These are phyloP conservation scores for Colletotrichum sp. DNA, from an alignment of 2,329 filamentous ascomycete genomes.

Conservation along the genomic window DNA sequence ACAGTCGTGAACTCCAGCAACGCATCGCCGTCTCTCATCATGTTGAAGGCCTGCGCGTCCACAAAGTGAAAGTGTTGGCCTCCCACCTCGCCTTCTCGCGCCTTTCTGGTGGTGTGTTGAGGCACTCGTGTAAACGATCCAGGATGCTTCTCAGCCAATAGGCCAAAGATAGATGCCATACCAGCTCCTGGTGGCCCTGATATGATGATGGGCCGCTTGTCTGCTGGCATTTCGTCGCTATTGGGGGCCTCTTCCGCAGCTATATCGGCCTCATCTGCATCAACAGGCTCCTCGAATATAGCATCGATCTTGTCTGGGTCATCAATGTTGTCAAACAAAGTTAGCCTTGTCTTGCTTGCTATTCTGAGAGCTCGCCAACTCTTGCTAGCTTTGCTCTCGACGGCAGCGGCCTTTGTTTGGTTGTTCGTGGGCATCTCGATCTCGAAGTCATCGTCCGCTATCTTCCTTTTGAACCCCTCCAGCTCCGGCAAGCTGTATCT, in stretches of 20 bases:
- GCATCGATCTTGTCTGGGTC: conserved; percentile 73
- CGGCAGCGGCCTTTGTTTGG: conserved; percentile 57
- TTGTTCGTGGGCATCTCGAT: conserved; percentile 78
- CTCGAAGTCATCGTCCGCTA: conserved; percentile 83
- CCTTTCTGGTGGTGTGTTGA: conserved; percentile 58
- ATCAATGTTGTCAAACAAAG: conserved; percentile 86
- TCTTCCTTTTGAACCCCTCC: conserved; percentile 72
- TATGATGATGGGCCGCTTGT: conserved; percentile 66
- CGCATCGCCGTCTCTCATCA: conserved; percentile 63
- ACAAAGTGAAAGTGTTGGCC: conserved; percentile 63
- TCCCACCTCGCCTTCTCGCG: conserved; percentile 54
- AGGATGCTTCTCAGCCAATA: conserved; percentile 67
- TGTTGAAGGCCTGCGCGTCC: conserved; percentile 57
- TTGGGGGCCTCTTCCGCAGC: conserved; percentile 33
- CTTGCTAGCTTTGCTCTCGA: conserved; percentile 83
- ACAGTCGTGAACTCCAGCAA: conserved; percentile 61
- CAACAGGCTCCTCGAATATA: conserved; percentile 56
- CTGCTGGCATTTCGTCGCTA: conserved; percentile 43
- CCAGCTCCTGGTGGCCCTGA: conserved; percentile 67
- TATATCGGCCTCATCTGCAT: conserved; percentile 39
- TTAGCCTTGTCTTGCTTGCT: conserved; percentile 74
- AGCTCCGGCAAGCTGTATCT: conserved; percentile 74
- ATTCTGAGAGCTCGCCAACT: conserved; percentile 89
- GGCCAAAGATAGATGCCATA: conserved; percentile 67
- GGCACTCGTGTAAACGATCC: conserved; percentile 67